These are phyloP conservation scores for Myrica gale DNA, from an alignment of 306 rosid genomes.

Conservation along the genomic window DNA sequence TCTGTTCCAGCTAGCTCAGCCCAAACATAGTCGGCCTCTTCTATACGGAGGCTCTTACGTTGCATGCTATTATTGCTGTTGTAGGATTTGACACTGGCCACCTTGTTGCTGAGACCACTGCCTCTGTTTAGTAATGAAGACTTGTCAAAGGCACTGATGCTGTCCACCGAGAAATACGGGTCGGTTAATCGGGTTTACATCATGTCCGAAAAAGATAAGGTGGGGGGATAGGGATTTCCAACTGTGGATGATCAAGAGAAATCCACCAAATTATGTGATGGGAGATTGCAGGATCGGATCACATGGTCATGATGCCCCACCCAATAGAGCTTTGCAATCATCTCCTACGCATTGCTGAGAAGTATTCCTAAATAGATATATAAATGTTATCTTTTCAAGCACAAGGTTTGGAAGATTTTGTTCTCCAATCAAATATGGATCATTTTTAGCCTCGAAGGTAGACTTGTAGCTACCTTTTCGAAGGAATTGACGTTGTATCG, in stretches of 20 bases:
- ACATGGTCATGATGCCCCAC: constrained; percentile 47
- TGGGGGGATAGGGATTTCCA: constrained; percentile 1
- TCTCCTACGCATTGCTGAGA: constrained; percentile 20
- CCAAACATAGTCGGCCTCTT: no score
- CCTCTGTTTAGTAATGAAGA: constrained; percentile 27
- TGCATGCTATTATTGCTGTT: not conserved
- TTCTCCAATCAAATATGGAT: no score
- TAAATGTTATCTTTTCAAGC: no score
- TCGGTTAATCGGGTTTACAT: constrained; percentile 36
- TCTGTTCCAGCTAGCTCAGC: no score
- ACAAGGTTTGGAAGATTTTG: no score
- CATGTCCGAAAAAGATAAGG: constrained; percentile 25
- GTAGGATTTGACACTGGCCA: constrained; percentile 36
- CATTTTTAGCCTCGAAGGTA: no score
- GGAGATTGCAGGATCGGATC: constrained; percentile 37
- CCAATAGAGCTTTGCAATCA: constrained; percentile 30
- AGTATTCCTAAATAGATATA: not conserved
- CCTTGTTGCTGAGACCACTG: constrained; percentile 37
- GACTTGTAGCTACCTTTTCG: no score
- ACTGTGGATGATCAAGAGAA: constrained; percentile 36
- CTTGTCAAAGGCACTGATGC: constrained; percentile 19
- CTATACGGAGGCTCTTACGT: no score
- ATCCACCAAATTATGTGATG: constrained; percentile 33
- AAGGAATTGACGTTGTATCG: no score
- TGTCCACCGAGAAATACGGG: constrained; percentile 26